A percentile compares a stretch with the other conserved stretches of the same genome.
phyloP scores from a whole-genome alignment of 164 flowering plant genomes.

The Piper betle region DNA sequence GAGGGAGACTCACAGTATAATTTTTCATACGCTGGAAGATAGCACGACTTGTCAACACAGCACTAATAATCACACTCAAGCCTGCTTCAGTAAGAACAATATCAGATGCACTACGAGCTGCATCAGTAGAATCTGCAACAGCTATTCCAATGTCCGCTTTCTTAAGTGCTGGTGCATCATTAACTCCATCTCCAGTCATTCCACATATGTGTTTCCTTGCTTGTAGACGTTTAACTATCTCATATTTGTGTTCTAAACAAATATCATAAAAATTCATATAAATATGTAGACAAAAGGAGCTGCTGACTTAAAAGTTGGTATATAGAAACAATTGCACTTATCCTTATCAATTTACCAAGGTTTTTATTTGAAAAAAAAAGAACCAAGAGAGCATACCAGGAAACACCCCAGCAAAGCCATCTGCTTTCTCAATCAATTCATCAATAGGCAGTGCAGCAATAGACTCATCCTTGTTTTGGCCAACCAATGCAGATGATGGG shows the following conservation, averaged over 20 bases:
- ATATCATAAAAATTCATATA: background rate
- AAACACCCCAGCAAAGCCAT: conserved; percentile 92
- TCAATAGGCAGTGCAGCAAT: conserved; percentile 71
- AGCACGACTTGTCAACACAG: conserved; percentile 77
- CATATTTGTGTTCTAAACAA: conserved; percentile 70
- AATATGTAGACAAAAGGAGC: background rate
- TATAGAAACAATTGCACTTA: background rate
- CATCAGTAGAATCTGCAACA: conserved; percentile 93
- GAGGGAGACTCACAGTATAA: conserved; percentile 44
- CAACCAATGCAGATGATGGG: conserved; percentile 75
- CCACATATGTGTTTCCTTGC: conserved; percentile 87
- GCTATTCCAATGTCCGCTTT: conserved; percentile 97
- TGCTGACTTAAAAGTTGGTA: background rate
- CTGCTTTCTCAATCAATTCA: conserved; percentile 80
- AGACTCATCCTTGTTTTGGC: conserved; percentile 68
- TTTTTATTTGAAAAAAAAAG: background rate
- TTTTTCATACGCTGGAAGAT: conserved; percentile 93
- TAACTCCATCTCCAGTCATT: conserved; percentile 95
- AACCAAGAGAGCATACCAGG: conserved; percentile 55
- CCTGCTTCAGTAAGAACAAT: conserved; percentile 91
- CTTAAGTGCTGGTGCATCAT: conserved; percentile 88
- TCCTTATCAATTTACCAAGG: too few relatives aligned
- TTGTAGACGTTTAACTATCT: conserved; percentile 87
- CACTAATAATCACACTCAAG: conserved; percentile 80
- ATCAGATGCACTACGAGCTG: conserved; percentile 96